phyloP scores from a whole-genome alignment of 345 rosid genomes.

The Ricinus communis region DNA sequence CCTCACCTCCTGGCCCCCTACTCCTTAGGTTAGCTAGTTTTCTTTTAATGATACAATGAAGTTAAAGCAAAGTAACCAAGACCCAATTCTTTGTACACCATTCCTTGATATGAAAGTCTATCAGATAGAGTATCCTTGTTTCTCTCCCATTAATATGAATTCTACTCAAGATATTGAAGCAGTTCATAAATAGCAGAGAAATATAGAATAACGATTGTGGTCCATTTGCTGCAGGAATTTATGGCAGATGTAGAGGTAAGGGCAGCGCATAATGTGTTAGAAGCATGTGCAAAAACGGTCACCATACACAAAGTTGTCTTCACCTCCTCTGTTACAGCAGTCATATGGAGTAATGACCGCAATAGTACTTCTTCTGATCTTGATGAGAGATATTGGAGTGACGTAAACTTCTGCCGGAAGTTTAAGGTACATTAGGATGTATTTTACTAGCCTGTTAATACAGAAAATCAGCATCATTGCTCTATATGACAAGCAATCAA shows the following conservation, averaged over 20 bases:
- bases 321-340: conserved; percentile 57
- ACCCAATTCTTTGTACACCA: too few species aligned
- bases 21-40: too few species aligned
- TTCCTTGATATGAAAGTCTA: too few species aligned
- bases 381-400: conserved; percentile 58
- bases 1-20: too few species aligned
- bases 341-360: conserved; percentile 48
- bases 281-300: conserved; percentile 64
- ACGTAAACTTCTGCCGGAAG: conserved; percentile 47
- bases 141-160: neutral
- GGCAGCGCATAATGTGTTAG: conserved; percentile 68
- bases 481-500: neutral
- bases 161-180: neutral
- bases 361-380: conserved; percentile 25
- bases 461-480: neutral
- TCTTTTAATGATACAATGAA: too few species aligned
- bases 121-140: too few species aligned
- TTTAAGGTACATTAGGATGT: conserved; percentile 42
- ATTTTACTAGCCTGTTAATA: too few species aligned
- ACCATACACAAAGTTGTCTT: conserved; percentile 65
- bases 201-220: neutral
- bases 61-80: too few species aligned
- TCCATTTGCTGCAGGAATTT: conserved; percentile 40
- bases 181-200: neutral
- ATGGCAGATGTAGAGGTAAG: conserved; percentile 65